These are phyloP conservation scores for Spiromastix sp. DNA, from an alignment of 2,329 filamentous ascomycete genomes.

Conservation along the genomic window DNA sequence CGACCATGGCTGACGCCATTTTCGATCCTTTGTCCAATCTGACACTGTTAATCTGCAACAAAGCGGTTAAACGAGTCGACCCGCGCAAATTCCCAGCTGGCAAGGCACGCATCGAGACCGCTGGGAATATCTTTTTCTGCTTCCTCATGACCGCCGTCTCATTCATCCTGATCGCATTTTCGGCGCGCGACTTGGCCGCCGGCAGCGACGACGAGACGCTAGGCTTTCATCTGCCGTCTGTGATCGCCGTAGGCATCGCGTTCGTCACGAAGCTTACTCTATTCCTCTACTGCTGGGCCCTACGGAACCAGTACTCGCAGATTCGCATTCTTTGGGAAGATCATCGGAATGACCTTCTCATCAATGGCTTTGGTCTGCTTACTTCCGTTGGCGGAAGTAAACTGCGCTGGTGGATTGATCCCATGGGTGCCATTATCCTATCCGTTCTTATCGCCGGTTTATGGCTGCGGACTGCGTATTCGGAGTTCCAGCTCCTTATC, in stretches of 20 bases:
- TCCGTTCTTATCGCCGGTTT: conserved; percentile 66
- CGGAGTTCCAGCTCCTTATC: conserved; percentile 83
- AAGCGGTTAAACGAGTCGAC: conserved; percentile 81
- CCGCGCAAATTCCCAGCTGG: conserved; percentile 78
- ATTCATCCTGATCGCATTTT: conserved; percentile 84
- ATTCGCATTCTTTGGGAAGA: conserved; percentile 92
- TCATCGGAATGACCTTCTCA: conserved; percentile 91
- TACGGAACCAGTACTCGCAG: conserved; percentile 86
- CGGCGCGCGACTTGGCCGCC: conserved; percentile 56
- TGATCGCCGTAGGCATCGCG: conserved; percentile 74
- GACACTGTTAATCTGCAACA: conserved; percentile 74
- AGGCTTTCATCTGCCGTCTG: conserved; percentile 66
- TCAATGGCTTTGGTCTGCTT: conserved; percentile 87
- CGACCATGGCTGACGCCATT: conserved; percentile 90
- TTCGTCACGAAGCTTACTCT: conserved; percentile 74
- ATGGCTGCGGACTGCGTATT: conserved; percentile 78
- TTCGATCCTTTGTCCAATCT: conserved; percentile 89
- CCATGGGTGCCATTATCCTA: conserved; percentile 76
- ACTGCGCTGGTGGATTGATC: conserved; percentile 89
- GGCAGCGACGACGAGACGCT: conserved; percentile 43
- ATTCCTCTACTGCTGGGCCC: conserved; percentile 85
- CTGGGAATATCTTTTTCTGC: conserved; percentile 92
- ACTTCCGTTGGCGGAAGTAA: conserved; percentile 87
- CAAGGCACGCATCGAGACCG: conserved; percentile 88
- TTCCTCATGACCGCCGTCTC: conserved; percentile 93